These are phyloP conservation scores for Fremontodendron californicum DNA, from an alignment of 345 rosid species.

Conservation along the genomic window DNA sequence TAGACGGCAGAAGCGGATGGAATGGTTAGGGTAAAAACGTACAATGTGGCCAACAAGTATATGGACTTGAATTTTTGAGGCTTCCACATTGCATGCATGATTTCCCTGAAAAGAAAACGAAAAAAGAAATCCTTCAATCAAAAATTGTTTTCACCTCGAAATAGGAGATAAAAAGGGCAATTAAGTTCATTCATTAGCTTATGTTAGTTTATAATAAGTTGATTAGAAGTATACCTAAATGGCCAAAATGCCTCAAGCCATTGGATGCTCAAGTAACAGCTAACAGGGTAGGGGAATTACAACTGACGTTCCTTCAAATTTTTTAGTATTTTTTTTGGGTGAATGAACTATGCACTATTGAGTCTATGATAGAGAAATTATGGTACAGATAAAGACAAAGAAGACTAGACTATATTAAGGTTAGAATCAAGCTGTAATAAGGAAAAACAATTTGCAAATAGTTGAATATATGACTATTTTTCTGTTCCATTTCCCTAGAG, in stretches of 20 bases:
- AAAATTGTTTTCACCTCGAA: not conserved
- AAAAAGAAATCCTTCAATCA: not conserved
- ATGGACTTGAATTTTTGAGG: slow-evolving; percentile 95
- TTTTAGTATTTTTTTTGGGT: not conserved
- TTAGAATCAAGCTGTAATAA: slow-evolving; percentile 11
- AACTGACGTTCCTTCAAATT: not conserved
- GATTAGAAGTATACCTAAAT: not conserved
- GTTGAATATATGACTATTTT: slow-evolving; percentile 10
- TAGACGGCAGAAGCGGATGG: slow-evolving; percentile 94
- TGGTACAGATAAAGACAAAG: slow-evolving; percentile 19
- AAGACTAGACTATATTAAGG: slow-evolving; percentile 7
- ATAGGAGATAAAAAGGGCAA: not conserved
- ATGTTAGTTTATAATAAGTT: not conserved
- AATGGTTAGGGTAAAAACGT: slow-evolving; percentile 87
- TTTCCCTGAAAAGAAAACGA: slow-evolving; percentile 57
- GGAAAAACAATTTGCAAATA: not conserved
- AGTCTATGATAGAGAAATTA: slow-evolving; percentile 24
- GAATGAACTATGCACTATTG: not conserved
- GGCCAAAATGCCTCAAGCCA: slow-evolving; percentile 5
- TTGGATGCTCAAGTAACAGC: slow-evolving; percentile 14
- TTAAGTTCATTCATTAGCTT: not conserved
- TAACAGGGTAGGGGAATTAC: not conserved
- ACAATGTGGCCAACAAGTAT: slow-evolving; percentile 85
- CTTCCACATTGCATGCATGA: slow-evolving; percentile 99
- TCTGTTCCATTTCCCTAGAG: slow-evolving; percentile 21